A percentile compares a stretch with the other conserved stretches of the same genome.
Conservation (phyloP, 306 rosid species). For the Castanospermum australe region DNA sequence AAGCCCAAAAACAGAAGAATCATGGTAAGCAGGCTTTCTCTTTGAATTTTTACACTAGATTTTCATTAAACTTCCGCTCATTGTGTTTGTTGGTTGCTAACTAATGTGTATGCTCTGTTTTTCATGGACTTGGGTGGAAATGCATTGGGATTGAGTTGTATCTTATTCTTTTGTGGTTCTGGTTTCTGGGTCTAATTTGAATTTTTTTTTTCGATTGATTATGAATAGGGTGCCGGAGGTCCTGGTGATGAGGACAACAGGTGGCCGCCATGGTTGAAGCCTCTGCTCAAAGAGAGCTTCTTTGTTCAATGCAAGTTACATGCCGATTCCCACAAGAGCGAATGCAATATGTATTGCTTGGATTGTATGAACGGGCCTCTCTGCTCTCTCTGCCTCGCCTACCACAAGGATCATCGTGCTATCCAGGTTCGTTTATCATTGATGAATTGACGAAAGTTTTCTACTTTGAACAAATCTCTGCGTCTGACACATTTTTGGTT, state of each 20-base stretch:
- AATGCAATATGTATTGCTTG: slow-evolving; percentile 97
- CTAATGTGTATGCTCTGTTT: slow-evolving; percentile 24
- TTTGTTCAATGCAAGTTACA: slow-evolving; percentile 93
- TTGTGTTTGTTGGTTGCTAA: neutral
- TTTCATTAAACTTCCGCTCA: neutral
- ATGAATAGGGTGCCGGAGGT: slow-evolving; percentile 83
- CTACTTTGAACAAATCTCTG: neutral
- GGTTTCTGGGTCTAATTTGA: neutral
- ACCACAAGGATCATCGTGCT: slow-evolving; percentile 86
- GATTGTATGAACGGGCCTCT: slow-evolving; percentile 94
- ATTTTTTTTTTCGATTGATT: neutral
- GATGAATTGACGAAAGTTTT: neutral
- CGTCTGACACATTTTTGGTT: slow-evolving; percentile 26
- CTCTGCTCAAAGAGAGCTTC: slow-evolving; percentile 76
- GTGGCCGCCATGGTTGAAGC: slow-evolving; percentile 99
- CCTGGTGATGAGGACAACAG: slow-evolving; percentile 82
- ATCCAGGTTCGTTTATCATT: slow-evolving; percentile 63
- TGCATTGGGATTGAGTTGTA: neutral
- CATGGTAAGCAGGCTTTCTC: slow-evolving; percentile 49
- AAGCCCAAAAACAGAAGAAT: slow-evolving; percentile 90
- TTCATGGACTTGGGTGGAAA: neutral
- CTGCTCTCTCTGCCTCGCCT: slow-evolving; percentile 82
- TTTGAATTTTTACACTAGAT: neutral
- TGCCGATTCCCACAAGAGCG: slow-evolving; percentile 92
- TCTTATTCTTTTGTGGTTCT: neutral